phyloP scores from a whole-genome alignment of 306 rosid species.

The Cucumis cinereus region DNA sequence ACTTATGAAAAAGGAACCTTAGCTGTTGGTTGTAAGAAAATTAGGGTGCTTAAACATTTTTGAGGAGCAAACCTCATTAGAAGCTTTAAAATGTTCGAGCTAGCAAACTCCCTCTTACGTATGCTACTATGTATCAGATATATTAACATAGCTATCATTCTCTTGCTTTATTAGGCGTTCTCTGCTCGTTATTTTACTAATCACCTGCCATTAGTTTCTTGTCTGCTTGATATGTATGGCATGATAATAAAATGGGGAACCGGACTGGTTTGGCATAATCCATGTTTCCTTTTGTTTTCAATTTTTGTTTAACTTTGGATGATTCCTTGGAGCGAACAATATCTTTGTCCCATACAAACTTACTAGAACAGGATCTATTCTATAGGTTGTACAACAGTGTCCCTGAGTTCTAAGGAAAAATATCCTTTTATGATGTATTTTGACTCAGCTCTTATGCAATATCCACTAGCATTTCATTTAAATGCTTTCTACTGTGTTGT shows the following conservation, averaged over 20 bases:
- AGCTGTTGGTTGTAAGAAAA: neutral
- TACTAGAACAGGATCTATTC: too few relatives aligned
- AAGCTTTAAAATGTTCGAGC: neutral
- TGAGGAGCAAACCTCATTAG: neutral
- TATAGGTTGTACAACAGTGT: too few relatives aligned
- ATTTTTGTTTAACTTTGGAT: neutral
- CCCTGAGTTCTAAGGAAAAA: too few relatives aligned
- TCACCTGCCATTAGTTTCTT: neutral
- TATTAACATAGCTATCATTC: neutral
- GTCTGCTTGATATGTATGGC: neutral
- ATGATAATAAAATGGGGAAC: neutral
- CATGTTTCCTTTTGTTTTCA: neutral
- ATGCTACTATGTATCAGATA: neutral
- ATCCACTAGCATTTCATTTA: neutral
- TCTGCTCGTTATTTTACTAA: neutral
- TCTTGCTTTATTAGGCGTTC: neutral
- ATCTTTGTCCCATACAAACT: neutral
- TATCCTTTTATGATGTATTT: neutral
- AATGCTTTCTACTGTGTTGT: neutral
- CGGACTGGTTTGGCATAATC: neutral
- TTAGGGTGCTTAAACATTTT: neutral
- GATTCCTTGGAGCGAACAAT: neutral
- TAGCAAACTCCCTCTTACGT: neutral
- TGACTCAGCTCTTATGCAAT: neutral
- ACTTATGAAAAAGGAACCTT: neutral